Evolutionary conservation across 495 filamentous ascomycete genomes (phyloP).

Genomic region (Trichoderma asperelloides): DNA sequence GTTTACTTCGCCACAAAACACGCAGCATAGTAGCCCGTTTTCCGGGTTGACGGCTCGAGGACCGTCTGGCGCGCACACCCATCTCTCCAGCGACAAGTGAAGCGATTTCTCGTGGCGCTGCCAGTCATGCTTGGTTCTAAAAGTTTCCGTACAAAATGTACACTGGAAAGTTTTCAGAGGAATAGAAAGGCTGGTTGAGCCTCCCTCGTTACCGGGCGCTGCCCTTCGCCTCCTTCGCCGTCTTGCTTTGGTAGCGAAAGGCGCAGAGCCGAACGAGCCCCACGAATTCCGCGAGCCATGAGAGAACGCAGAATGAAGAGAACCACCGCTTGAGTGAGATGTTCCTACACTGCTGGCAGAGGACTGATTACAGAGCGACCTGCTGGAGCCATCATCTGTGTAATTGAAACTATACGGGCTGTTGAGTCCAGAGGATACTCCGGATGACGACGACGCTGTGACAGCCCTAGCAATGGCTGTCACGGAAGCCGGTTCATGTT

Average conservation of each 20-base stretch:
- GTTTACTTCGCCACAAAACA: conserved; percentile 54
- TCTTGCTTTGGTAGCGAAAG: conserved; percentile 46
- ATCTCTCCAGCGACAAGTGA: conserved; percentile 67
- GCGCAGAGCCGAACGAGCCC: conserved; percentile 52
- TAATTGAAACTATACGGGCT: conserved; percentile 43
- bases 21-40: conserved; percentile 47
- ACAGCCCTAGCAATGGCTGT: conserved; percentile 72
- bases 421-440: conserved; percentile 40
- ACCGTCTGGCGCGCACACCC: conserved; percentile 68
- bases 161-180: conserved; percentile 61
- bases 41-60: conserved; percentile 40
- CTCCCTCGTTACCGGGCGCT: conserved; percentile 22
- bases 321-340: conserved; percentile 56
- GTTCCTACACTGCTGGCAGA: conserved; percentile 67
- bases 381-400: conserved; percentile 58
- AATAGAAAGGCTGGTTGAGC: conserved; percentile 16
- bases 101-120: conserved; percentile 73
- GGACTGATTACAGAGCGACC: conserved; percentile 58
- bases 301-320: conserved; percentile 67
- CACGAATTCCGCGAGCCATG: conserved; percentile 57
- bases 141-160: conserved; percentile 75
- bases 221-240: conserved; percentile 58
- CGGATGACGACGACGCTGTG: conserved; percentile 41
- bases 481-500: conserved; percentile 76
- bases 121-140: conserved; percentile 82